Evolutionary conservation across 352 stramenopile species (phyloP), one percentile per base, ranked within the genome.

Genomic region (Phytophthora citricola): DNA sequence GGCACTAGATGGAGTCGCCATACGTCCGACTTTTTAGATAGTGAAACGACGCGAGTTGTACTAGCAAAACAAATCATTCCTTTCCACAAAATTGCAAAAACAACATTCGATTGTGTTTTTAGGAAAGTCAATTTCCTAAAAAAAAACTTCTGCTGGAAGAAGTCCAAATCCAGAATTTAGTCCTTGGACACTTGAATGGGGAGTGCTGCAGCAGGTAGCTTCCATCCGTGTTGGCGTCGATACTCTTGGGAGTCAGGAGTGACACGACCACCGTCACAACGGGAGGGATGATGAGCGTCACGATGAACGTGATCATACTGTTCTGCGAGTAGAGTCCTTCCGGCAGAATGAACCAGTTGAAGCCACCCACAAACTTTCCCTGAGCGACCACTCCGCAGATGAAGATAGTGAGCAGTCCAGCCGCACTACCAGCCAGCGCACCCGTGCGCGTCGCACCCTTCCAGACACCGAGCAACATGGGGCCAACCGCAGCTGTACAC

Each of bases 291-390:
- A 92, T 63, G 10, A 92, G 68, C n/a, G 80, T 78, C 22, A 89
- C 59, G 58, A 94, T 83, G 74, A 94, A 94, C 6, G 85, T 92
- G 63, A 92, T 75, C 83, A 94, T 92, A 52, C 80, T 92, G 75
- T 83, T 87, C 46, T 68, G 68, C 55, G 80, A 88, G 71, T 92
- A 94, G 20, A 92, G 78, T 10, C 83, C 83, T 49, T 94, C 85
- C 0, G 83, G 81, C 41, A 94, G 60, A 11, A 76, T 76, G 44
- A 94, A 94, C 83, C 81, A 91, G 60, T 90, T 78, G 54, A 94
- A 91, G 24, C 80, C 85, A 22, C 80, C 85, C 24, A 92, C 66
- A 55, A 92, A 91, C 45, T 80, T 80, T 27, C 80, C 80, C 36
- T 87, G 73, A 44, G 78, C 68, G 38, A 81, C 78, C 17, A 79